Evolutionary conservation across 2,329 filamentous ascomycete species (phyloP), one percentile per base, ranked within the genome.

Genomic region (Diaporthe longicolla): DNA sequence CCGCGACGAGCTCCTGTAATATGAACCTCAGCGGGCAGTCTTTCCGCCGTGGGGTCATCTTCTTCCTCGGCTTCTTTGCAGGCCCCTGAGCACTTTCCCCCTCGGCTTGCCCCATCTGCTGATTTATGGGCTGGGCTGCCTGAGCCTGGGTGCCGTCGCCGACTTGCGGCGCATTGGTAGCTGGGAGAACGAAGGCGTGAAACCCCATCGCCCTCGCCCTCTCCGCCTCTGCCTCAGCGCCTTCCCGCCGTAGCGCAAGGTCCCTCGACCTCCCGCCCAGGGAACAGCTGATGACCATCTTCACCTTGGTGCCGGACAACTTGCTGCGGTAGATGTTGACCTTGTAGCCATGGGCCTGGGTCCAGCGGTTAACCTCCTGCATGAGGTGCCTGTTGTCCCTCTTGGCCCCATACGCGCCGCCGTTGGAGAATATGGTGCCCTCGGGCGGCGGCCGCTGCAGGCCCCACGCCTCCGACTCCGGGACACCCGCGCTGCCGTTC

Each of bases 271-370:
- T 70, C 50, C 73, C 73, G 4, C 57, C 65, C 48, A 66, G 45
- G 48, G 70, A 35, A 43, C 73, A 75, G 54, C 58, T 63, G 29
- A 75, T 59, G 55, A 73, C 50, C 37, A 75, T 71, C 70, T 73
- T 83, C 6, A 63, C 32, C 63, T 72, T 61, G 17, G 73, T 68
- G 29, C 73, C 73, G 15, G 70, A 63, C 24, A 65, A 58, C 71
- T 73, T 75, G 65, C 57, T 73, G 45, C 71, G 73, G 63, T 70
- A 57, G 50, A 75, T 75, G 43, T 75, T 75, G 57, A 70, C 73
- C 50, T 59, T 70, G 65, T 75, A 75, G 24, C 73, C 73, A 13
- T 54, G 73, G 65, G 73, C 65, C 63, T 75, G 73, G 37, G 73
- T 75, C 73, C 73, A 75, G 50, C 43, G 63, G 71, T 75, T 75